A percentile compares a stretch with the other conserved stretches of the same genome.
Conservation (phyloP, 306 rosid genomes). For the Cicer arietinum region DNA sequence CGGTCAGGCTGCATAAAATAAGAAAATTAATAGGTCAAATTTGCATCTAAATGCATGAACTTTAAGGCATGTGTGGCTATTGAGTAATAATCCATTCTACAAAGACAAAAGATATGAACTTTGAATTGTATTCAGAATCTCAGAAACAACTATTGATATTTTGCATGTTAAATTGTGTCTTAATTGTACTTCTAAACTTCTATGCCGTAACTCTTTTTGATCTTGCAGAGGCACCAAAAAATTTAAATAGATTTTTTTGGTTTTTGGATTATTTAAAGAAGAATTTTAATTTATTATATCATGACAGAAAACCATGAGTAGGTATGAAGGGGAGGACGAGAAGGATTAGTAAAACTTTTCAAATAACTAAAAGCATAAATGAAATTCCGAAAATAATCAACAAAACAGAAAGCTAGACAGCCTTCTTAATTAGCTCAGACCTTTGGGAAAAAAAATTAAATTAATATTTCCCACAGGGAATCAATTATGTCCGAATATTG, state of each 20-base stretch:
- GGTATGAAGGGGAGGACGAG: not conserved
- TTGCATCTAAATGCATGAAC: conserved; percentile 23
- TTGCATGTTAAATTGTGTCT: conserved; percentile 18
- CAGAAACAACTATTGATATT: conserved; percentile 17
- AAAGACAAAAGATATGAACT: not conserved
- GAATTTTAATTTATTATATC: not conserved
- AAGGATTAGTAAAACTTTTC: conserved; percentile 10
- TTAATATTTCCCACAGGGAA: not conserved
- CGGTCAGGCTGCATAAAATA: conserved; percentile 91
- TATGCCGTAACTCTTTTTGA: conserved; percentile 9
- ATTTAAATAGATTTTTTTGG: not conserved
- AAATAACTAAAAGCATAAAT: not conserved
- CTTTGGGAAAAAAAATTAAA: conserved; percentile 8
- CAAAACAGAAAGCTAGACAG: not conserved
- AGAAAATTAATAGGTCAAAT: conserved; percentile 34
- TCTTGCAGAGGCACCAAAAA: conserved; percentile 28
- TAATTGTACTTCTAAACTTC: conserved; percentile 5
- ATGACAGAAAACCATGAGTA: not conserved
- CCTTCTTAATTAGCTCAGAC: not conserved
- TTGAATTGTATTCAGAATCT: conserved; percentile 22
- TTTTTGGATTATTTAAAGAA: not conserved
- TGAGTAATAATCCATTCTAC: conserved; percentile 1
- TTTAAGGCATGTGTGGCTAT: conserved; percentile 15
- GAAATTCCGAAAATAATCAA: conserved; percentile 33
- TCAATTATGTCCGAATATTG: conserved; percentile 6